Conservation (phyloP, 805 yeast species). For the Ogataea henricii region DNA sequence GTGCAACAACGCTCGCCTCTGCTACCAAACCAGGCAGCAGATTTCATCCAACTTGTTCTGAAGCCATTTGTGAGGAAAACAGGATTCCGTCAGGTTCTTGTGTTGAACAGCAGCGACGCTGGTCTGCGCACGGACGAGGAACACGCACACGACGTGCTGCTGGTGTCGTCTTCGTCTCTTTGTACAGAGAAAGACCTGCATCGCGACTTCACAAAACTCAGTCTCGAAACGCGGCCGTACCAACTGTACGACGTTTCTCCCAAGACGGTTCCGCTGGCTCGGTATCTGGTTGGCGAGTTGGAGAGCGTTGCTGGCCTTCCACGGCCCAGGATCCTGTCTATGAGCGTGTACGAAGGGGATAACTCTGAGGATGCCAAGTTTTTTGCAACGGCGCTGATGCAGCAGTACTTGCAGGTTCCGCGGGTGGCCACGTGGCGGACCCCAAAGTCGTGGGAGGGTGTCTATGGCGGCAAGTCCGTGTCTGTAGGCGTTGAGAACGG, state of each 20-base stretch:
- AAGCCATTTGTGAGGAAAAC: slow-evolving; percentile 47
- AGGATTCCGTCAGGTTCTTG: slow-evolving; percentile 47
- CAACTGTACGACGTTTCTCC: neutral
- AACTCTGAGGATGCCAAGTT: slow-evolving; percentile 69
- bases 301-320: neutral
- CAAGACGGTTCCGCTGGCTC: neutral
- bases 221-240: neutral
- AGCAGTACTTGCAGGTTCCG: slow-evolving; percentile 21
- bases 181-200: neutral
- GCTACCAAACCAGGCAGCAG: slow-evolving; percentile 58
- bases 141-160: neutral
- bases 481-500: slow-evolving; percentile 79
- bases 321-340: slow-evolving; percentile 25
- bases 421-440: slow-evolving; percentile 37
- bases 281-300: neutral
- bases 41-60: slow-evolving; percentile 53
- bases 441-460: slow-evolving; percentile 84
- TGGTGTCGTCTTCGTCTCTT: neutral
- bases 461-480: slow-evolving; percentile 72
- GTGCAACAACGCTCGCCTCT: slow-evolving; percentile 85
- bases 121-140: slow-evolving; percentile 40
- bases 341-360: slow-evolving; percentile 87
- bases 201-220: neutral
- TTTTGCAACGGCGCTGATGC: slow-evolving; percentile 44
- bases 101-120: slow-evolving; percentile 75